These are phyloP conservation scores for Debaryomyces maramus DNA, from an alignment of 805 yeast genomes.

Conservation along the genomic window DNA sequence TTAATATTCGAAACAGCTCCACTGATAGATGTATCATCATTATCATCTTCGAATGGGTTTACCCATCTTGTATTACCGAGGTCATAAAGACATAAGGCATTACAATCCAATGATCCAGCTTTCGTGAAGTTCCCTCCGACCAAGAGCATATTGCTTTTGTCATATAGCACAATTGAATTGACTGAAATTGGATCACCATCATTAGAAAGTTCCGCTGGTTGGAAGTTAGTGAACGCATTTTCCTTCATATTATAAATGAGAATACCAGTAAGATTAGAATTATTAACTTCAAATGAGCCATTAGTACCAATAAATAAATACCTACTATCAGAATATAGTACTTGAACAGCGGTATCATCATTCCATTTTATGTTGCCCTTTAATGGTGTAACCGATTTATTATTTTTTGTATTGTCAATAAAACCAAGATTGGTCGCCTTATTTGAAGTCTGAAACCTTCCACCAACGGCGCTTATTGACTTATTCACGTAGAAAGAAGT, in stretches of 20 bases:
- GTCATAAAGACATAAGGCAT: slow-evolving; percentile 66
- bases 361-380: slow-evolving; percentile 27
- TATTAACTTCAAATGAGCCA: slow-evolving; percentile 29
- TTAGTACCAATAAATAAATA: slow-evolving; percentile 48
- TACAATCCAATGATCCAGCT: slow-evolving; percentile 59
- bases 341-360: slow-evolving; percentile 22
- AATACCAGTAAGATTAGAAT: slow-evolving; percentile 41
- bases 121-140: slow-evolving; percentile 74
- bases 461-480: slow-evolving; percentile 57
- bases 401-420: slow-evolving; percentile 18
- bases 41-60: slow-evolving; percentile 32
- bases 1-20: slow-evolving; percentile 59
- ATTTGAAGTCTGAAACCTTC: slow-evolving; percentile 43
- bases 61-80: slow-evolving; percentile 55
- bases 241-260: slow-evolving; percentile 51
- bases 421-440: slow-evolving; percentile 30
- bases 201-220: slow-evolving; percentile 49
- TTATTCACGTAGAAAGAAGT: slow-evolving; percentile 49
- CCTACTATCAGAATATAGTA: slow-evolving; percentile 31
- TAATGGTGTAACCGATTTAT: slow-evolving; percentile 18
- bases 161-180: slow-evolving; percentile 37
- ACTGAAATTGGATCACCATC: slow-evolving; percentile 38
- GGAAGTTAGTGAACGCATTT: slow-evolving; percentile 41
- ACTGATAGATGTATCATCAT: slow-evolving; percentile 21
- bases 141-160: slow-evolving; percentile 40